Evolutionary conservation across 2,329 filamentous ascomycete genomes (phyloP).

Genomic region (Colletotrichum sojae): DNA sequence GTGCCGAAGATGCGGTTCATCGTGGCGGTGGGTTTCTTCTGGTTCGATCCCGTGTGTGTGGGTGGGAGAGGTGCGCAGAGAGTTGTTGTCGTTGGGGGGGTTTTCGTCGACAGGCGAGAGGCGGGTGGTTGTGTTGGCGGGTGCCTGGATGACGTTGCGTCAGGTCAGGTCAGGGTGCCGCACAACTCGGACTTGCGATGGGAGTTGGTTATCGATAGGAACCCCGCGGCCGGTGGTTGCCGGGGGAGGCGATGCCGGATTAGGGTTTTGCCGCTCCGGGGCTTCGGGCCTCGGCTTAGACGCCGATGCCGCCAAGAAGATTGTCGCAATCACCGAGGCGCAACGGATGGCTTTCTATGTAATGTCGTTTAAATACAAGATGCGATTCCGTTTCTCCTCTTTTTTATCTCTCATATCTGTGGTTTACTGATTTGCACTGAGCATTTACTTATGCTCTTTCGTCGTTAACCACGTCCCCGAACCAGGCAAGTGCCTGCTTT

Average conservation of each 20-base stretch:
- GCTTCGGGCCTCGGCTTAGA: not conserved
- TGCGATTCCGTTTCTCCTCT: no score
- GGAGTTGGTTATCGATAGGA: constrained; percentile 33
- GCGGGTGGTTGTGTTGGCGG: not conserved
- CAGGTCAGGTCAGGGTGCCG: not conserved
- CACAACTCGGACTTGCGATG: not conserved
- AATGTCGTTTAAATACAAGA: no score
- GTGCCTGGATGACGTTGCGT: constrained; percentile 27
- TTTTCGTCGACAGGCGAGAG: not conserved
- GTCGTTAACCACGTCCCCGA: no score
- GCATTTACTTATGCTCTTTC: no score
- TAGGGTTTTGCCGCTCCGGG: not conserved
- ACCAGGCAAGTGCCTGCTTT: no score
- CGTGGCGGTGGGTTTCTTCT: constrained; percentile 45
- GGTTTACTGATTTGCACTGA: no score
- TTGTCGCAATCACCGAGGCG: not conserved
- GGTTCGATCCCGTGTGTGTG: not conserved
- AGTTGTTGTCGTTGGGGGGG: not conserved
- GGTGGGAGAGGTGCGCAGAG: not conserved
- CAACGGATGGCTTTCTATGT: no score
- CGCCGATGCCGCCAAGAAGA: no score
- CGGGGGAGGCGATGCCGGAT: not conserved
- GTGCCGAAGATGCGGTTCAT: constrained; percentile 98
- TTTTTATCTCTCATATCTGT: no score
- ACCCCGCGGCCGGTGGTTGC: constrained; percentile 16